A percentile compares a stretch with the other conserved stretches of the same genome.
phyloP scores from a whole-genome alignment of 1,284 basidiomycete species.

The Farysia itapuensis region DNA sequence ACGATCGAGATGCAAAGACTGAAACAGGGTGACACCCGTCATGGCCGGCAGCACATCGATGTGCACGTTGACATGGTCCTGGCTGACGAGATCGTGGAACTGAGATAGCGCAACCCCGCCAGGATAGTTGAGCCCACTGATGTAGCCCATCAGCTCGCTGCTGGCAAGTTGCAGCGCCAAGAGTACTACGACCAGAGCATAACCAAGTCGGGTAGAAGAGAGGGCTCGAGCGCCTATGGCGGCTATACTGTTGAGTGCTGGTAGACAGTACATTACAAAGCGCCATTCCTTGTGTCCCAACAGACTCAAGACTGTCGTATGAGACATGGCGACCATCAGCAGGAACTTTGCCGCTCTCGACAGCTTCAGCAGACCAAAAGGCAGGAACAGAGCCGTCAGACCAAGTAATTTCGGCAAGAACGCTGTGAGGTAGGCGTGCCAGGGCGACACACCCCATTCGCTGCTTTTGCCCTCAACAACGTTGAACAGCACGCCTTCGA shows the following conservation, averaged over 20 bases:
- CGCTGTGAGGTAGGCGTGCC: slow-evolving; percentile 70
- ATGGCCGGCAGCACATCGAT: slow-evolving; percentile 82
- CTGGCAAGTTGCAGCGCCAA: slow-evolving; percentile 13
- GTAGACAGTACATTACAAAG: slow-evolving; percentile 85
- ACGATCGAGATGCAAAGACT: slow-evolving; percentile 66
- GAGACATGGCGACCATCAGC: slow-evolving; percentile 61
- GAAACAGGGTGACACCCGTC: slow-evolving; percentile 86
- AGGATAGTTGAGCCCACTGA: slow-evolving; percentile 81
- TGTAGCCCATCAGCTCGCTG: slow-evolving; percentile 61
- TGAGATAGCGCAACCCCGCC: slow-evolving; percentile 74
- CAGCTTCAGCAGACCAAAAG: slow-evolving; percentile 63
- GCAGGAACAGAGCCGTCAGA: slow-evolving; percentile 67
- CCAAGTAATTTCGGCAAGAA: slow-evolving; percentile 78
- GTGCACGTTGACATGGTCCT: slow-evolving; percentile 61
- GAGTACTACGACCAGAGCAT: not conserved
- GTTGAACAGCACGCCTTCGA: slow-evolving; percentile 80
- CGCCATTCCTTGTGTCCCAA: slow-evolving; percentile 83
- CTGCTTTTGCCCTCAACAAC: slow-evolving; percentile 80
- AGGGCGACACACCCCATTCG: slow-evolving; percentile 86
- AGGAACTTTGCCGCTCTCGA: slow-evolving; percentile 7
- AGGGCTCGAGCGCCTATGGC: slow-evolving; percentile 66
- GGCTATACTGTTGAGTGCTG: slow-evolving; percentile 77
- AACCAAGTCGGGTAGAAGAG: slow-evolving; percentile 6
- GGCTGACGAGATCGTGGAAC: slow-evolving; percentile 64
- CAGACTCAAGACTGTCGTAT: slow-evolving; percentile 71